Conservation (phyloP, 768 basidiomycete species). For the Termitomyces sp. region DNA sequence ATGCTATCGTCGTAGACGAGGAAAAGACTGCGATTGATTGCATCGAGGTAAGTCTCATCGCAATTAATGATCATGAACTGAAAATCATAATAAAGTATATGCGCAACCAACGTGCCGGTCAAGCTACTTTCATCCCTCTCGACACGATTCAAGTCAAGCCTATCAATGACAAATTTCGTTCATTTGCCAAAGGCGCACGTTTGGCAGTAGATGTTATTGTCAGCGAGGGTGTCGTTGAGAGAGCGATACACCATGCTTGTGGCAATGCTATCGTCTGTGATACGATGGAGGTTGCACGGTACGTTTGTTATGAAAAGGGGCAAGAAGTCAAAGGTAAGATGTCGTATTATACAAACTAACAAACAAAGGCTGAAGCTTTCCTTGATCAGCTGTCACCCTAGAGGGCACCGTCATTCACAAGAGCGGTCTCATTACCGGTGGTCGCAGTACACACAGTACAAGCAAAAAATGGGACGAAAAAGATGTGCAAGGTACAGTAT, state of each 20-base stretch:
- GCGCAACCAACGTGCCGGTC: conserved; percentile 90
- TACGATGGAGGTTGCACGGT: conserved; percentile 87
- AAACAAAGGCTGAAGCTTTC: background rate
- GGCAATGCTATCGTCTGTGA: conserved; percentile 95
- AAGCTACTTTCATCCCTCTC: conserved; percentile 98
- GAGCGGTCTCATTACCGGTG: conserved; percentile 96
- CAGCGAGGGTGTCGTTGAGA: conserved; percentile 79
- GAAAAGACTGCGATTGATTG: conserved; percentile 98
- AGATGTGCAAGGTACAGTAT: conserved; percentile 71
- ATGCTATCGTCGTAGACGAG: conserved; percentile 94
- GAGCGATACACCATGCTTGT: conserved; percentile 96
- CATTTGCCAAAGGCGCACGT: conserved; percentile 83
- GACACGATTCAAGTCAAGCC: conserved; percentile 96
- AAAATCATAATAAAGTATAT: conserved; percentile 59
- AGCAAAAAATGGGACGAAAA: conserved; percentile 93
- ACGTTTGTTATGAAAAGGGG: conserved; percentile 89
- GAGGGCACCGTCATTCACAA: conserved; percentile 98
- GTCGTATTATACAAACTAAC: background rate
- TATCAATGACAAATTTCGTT: conserved; percentile 90
- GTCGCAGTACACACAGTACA: conserved; percentile 70
- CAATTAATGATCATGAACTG: background rate
- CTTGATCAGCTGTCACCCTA: conserved; percentile 80
- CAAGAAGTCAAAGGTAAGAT: conserved; percentile 92
- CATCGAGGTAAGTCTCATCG: conserved; percentile 65
- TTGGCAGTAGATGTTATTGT: conserved; percentile 86